Evolutionary conservation across 495 filamentous ascomycete genomes (phyloP), one percentile per base, ranked within the genome.

Genomic region (Aspergillus affinis): DNA sequence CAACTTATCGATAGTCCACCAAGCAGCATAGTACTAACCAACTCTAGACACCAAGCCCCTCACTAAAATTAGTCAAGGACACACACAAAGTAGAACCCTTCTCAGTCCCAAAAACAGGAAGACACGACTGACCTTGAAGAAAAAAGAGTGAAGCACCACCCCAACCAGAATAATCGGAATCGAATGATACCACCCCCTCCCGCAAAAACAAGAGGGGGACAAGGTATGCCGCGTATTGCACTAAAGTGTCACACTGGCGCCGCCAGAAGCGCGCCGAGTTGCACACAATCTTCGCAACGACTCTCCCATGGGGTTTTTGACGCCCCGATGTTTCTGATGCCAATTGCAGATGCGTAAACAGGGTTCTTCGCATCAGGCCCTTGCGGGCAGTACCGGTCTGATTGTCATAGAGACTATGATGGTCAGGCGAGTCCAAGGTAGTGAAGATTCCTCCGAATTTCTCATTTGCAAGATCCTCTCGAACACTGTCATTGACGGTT

Each of bases 361-460:
- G 4, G 4, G 23, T 26, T 26, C 23, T 26, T 95, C 89, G 90
- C 90, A 91, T 86, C 87, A 88, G 90, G 83, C 90, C 92, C 90
- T 96, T 83, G 76, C 90, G 88, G 88, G 91, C 87, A 88, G 93
- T 79, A 81, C 71, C 74, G 75, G 68, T 63, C 53, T 61, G 55
- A 54, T 36, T 68, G 65, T 73, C 71, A 55, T 47, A 30, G 19
- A 55, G 59, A 62, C 58, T 61, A 70, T 36, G 48, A 65, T 63
- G 68, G 72, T 71, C 77, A 78, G 79, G 74, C 81, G 75, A 68
- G 70, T 73, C 67, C 71, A 66, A 63, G 72, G 72, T 65, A 45
- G 67, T 91, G 90, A 92, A 95, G 92, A 93, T 87, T 97, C 90
- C 93, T 97, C 93, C 93, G 93, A 97, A 96, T 97, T 97, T 96